Evolutionary conservation across 306 rosid genomes (phyloP).

Genomic region (Trifolium subterraneum): DNA sequence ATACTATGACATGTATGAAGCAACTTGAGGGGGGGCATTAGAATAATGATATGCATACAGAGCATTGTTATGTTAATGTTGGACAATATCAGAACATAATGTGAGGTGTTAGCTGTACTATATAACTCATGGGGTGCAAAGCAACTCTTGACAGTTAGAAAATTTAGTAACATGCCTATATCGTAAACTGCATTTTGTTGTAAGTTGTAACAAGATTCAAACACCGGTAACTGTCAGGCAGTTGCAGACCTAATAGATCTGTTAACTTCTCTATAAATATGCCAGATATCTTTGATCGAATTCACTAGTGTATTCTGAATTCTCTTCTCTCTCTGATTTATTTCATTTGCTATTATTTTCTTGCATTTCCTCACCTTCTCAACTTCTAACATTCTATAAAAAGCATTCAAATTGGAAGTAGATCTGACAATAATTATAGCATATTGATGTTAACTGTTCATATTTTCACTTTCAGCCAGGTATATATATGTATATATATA

Average conservation of each 20-base stretch:
- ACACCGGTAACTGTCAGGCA: not conserved
- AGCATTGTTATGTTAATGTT: not conserved
- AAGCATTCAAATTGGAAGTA: slow-evolving; percentile 30
- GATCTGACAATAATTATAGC: slow-evolving; percentile 30
- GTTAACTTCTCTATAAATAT: not conserved
- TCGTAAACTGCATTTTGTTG: not conserved
- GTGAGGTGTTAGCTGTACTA: slow-evolving; percentile 4
- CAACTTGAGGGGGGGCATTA: no score
- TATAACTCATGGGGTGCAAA: not conserved
- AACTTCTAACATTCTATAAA: not conserved
- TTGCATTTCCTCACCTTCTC: slow-evolving; percentile 8
- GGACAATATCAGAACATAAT: not conserved
- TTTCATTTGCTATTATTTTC: slow-evolving; percentile 14
- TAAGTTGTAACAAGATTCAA: not conserved
- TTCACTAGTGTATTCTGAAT: not conserved
- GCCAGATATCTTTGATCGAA: slow-evolving; percentile 1
- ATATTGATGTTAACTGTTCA: slow-evolving; percentile 32
- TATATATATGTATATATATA: no score
- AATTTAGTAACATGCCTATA: slow-evolving; percentile 4
- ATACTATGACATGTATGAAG: no score
- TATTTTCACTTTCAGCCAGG: slow-evolving; percentile 35
- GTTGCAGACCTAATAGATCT: slow-evolving; percentile 13
- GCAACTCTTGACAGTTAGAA: slow-evolving; percentile 5
- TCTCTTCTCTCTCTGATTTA: slow-evolving; percentile 3
- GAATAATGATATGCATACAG: no score